Evolutionary conservation across 2,329 filamentous ascomycete species (phyloP).

Genomic region (Arthrinium puccinioides): DNA sequence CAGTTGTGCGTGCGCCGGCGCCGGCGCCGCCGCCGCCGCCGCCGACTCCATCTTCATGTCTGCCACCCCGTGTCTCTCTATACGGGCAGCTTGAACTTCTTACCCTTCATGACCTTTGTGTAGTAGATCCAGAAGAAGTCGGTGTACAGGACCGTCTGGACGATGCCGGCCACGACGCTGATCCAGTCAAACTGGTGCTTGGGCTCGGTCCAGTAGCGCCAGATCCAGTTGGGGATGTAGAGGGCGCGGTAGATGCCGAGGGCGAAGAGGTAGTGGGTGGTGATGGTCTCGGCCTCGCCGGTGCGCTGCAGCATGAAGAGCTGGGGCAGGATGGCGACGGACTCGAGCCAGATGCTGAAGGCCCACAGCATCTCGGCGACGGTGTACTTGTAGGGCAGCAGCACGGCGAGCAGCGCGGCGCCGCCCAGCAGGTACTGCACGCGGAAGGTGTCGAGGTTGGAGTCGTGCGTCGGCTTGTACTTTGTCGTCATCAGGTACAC

Average conservation of each 20-base stretch:
- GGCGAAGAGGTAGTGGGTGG: slow-evolving; percentile 94
- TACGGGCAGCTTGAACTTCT: slow-evolving; percentile 81
- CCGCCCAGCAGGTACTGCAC: slow-evolving; percentile 88
- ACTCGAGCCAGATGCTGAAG: slow-evolving; percentile 97
- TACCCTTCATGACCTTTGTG: slow-evolving; percentile 85
- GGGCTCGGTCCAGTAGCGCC: slow-evolving; percentile 71
- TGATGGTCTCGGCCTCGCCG: slow-evolving; percentile 98
- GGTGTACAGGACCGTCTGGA: slow-evolving; percentile 93
- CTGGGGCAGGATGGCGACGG: slow-evolving; percentile 92
- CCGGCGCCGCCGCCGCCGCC: no score
- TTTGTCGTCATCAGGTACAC: slow-evolving; percentile 97
- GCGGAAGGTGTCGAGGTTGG: slow-evolving; percentile 94
- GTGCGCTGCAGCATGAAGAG: slow-evolving; percentile 97
- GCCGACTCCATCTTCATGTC: no score
- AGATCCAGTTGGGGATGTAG: slow-evolving; percentile 99
- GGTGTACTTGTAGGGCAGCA: slow-evolving; percentile 82
- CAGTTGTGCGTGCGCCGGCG: no score
- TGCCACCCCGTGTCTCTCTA: slow-evolving; percentile 32
- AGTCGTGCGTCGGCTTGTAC: slow-evolving; percentile 96
- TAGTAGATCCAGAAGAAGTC: slow-evolving; percentile 99
- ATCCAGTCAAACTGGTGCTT: slow-evolving; percentile 75
- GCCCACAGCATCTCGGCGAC: slow-evolving; percentile 87
- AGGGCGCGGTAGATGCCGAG: slow-evolving; percentile 85
- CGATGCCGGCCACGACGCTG: slow-evolving; percentile 77
- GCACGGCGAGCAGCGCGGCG: slow-evolving; percentile 67